Evolutionary conservation across 2,329 filamentous ascomycete species (phyloP), one percentile per base, ranked within the genome.

Genomic region (Zasmidium angulare): DNA sequence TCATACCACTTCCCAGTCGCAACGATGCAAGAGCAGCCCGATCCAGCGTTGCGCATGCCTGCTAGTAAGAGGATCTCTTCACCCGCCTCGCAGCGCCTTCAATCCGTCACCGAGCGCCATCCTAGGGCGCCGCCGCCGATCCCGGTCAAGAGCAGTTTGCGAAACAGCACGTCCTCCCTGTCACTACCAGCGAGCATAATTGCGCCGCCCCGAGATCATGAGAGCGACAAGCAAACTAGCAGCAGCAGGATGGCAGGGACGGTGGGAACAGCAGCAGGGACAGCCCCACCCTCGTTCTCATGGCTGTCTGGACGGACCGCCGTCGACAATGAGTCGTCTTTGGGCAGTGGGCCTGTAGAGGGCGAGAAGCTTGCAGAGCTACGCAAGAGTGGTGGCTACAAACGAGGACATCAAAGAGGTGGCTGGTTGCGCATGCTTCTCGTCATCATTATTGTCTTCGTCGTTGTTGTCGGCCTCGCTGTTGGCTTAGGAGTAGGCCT

Each of bases 371-470:
- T 72, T 20, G 67, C 67, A 20, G 59, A 64, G 19, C 59, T 71
- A 20, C 58, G 69, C 52, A 54, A 56, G n/a, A 51, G 60, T 24
- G 65, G 62, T 22, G 61, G 58, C 7, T 46, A 61, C 49, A 49
- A 55, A n/a, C 46, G 59, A 36, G 53, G 60, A 36, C 46, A 24
- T 20, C 22, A 55, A n/a, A 48, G 73, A 63, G 75, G 76, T 55
- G 74, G 77, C 48, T 76, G 76, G 74, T 76, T 74, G 56, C 69
- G 71, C 43, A 58, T 78, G n/a, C 62, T 69, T 1, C 52, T 79
- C 2, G 69, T 80, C 20, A 40, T 77, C 3, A 68, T 67, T 0
- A 56, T 73, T 7, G 70, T 76, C n/a, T 63, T 77, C 52, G 68
- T 78, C n/a, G 53, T 77, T 31, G 67, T 75, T 2, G 56, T 72